Percentiles rank a stretch among this genome's conserved stretches.
Conservation (phyloP, 2,329 filamentous ascomycete species). For the Scorias spongiosa region DNA sequence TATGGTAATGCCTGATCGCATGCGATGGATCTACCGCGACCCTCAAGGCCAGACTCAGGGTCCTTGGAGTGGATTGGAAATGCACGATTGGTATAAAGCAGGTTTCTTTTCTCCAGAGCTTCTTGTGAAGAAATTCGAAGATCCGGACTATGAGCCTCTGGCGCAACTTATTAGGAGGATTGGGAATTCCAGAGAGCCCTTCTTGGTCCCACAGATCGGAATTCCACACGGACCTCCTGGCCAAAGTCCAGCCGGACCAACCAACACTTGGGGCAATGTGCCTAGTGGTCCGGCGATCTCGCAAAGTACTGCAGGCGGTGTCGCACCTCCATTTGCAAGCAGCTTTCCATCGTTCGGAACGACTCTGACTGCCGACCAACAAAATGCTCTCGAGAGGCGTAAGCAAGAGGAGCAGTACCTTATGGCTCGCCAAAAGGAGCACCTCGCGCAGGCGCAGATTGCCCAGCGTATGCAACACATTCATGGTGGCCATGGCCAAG, state of each 20-base stretch:
- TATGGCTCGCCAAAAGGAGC: slow-evolving; percentile 91
- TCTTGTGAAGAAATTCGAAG: slow-evolving; percentile 87
- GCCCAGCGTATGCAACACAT: slow-evolving; percentile 58
- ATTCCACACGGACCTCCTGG: slow-evolving; percentile 67
- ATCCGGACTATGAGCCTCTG: slow-evolving; percentile 83
- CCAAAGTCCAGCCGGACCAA: slow-evolving; percentile 22
- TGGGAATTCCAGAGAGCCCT: slow-evolving; percentile 92
- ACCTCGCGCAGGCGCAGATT: slow-evolving; percentile 73
- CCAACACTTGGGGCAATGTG: slow-evolving; percentile 1
- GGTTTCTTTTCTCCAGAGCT: slow-evolving; percentile 94
- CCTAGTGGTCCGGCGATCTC: slow-evolving; percentile 10
- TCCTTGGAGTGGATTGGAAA: slow-evolving; percentile 89
- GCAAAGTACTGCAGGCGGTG: slow-evolving; percentile 22
- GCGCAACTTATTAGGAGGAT: slow-evolving; percentile 91
- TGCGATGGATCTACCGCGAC: slow-evolving; percentile 97
- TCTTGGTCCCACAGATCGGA: slow-evolving; percentile 92
- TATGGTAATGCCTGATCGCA: slow-evolving; percentile 98
- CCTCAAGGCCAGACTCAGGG: slow-evolving; percentile 85
- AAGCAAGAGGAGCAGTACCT: slow-evolving; percentile 98
- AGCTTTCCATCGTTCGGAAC: slow-evolving; percentile 95
- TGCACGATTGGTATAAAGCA: slow-evolving; percentile 99
- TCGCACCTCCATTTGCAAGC: slow-evolving; percentile 71
- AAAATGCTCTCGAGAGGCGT: slow-evolving; percentile 87
- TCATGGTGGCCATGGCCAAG: slow-evolving; percentile 31
- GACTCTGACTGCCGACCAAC: slow-evolving; percentile 90